Base-by-base conservation (phyloP, 257 asterid genomes). In the Henckelia pumila region DNA sequence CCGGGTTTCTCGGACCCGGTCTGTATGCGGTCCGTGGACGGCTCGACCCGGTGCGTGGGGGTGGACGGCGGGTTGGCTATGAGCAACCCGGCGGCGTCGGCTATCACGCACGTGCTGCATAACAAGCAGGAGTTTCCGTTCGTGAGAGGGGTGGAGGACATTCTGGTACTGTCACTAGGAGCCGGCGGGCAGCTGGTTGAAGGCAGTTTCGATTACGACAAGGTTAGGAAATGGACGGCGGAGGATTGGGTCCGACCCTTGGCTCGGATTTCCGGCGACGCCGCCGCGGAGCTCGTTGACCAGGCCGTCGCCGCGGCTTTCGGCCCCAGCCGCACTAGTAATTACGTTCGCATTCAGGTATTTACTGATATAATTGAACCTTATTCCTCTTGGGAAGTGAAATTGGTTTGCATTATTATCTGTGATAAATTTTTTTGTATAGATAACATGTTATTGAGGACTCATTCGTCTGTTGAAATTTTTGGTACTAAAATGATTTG, bases 1-100 rank as follows among this genome's bases (percentile, higher is more conserved):
- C 96, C 97, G 73, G 91, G 84, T 0, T 58, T 78, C 7, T 86
- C 84, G 69, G 87, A 83, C 25, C 99, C 97, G 76, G 86, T 90
- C 40, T 66, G 78, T 78, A 73, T 93, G 91, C 80, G 74, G 59
- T 90, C 99, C 2, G 82, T 87, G 0, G 95, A 93, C 84, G 96
- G 92, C 9, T 76, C 69, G 69, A 93, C 92, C 56, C 83, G 84
- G 17, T 90, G 96, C 75, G 85, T 90, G 56, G 99, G 91, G 7
- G 84, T 90, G 32, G 96, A 85, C 80, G 97, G 97, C 30, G 88
- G 95, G 4, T 30, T 93, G 68, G 96, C 91, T 17, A 93, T 93
- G 99, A 88, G 78, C 59, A 93, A 93, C 68, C 99, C 97, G 5
- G 83, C 99, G 65, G 89, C 97, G 21, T 96, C 99, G 68, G 97